Base-by-base conservation (phyloP, 2,329 filamentous ascomycete genomes). In the Fusarium multiceps region DNA sequence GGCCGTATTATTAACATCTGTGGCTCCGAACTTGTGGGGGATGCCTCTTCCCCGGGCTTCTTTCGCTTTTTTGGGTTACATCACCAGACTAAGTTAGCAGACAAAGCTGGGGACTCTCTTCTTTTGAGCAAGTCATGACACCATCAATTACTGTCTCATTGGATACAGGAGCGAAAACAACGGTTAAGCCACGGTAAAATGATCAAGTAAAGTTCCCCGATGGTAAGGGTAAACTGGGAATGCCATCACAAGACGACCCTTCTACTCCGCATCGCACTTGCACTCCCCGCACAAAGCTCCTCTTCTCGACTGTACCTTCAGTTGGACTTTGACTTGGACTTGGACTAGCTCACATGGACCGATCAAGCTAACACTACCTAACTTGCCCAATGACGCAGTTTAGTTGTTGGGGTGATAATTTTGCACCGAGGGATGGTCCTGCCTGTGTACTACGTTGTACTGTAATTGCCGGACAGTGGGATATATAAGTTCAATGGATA, bases 1-100 rank as follows among this genome's bases (percentile, higher is more conserved):
- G 72, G 72, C 56, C 68, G 60, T 74, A 74, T 66, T 74, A 59
- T 53, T 46, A 43, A 59, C 34, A 46, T 9, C 60, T 42, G 56
- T 62, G 59, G 61, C n/a, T 12, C 43, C 18, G 21, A 28, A 4
- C 34, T n/a, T 37, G 34, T 37, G 34, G 57, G 57, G 53, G 50
- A 21, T 9, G 32, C 14, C 4, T 12, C 11, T 23, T 55, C 51
- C 45, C 58, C 55, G 54, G 60, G 67, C 32, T 45, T 57, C 41
- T n/a, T 48, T n/a, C 48, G 63, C 41, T 57, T 43, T 27, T 48
- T 14, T 55, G 63, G 47, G 49, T 63, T 63, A 62, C 69, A 70
- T 72, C 68, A 72, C 47, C 40, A 62, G 59, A 58, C 57, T 55
- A 53, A 58, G 54, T 58, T 50, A 55, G 41, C 49, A 53, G 32